These are phyloP conservation scores for Cercospora beticola DNA, from an alignment of 2,329 filamentous ascomycete genomes.

Conservation along the genomic window DNA sequence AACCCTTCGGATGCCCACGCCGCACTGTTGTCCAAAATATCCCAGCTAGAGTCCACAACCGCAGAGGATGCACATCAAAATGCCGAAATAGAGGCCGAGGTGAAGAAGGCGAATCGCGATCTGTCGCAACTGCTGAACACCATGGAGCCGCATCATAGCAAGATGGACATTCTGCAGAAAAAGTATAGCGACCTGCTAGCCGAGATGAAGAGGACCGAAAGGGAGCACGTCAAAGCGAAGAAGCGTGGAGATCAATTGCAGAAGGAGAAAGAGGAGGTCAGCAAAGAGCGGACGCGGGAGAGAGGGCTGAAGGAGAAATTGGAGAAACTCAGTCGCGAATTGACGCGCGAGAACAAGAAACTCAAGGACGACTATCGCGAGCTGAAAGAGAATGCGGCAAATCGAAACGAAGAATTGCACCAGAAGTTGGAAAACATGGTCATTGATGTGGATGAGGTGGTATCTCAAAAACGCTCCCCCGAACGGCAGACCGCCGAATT, in stretches of 20 bases:
- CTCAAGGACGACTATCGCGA: conserved; percentile 91
- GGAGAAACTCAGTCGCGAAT: conserved; percentile 90
- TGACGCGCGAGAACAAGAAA: conserved; percentile 97
- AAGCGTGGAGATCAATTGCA: conserved; percentile 91
- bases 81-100: conserved; percentile 91
- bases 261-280: conserved; percentile 90
- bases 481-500: conserved; percentile 79
- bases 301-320: conserved; percentile 91
- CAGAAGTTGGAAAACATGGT: conserved; percentile 78
- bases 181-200: conserved; percentile 87
- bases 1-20: conserved; percentile 90
- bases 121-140: conserved; percentile 79
- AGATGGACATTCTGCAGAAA: conserved; percentile 85
- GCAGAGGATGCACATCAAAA: conserved; percentile 94
- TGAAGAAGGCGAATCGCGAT: conserved; percentile 90
- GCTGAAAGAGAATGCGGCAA: conserved; percentile 79
- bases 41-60: conserved; percentile 89
- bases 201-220: conserved; percentile 93
- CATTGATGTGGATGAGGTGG: conserved; percentile 81
- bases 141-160: conserved; percentile 88
- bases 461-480: conserved; percentile 76
- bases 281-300: conserved; percentile 86
- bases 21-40: conserved; percentile 87
- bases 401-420: conserved; percentile 79
- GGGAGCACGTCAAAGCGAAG: conserved; percentile 93